Evolutionary conservation across 345 rosid species (phyloP).

Genomic region (Pistacia integerrima): DNA sequence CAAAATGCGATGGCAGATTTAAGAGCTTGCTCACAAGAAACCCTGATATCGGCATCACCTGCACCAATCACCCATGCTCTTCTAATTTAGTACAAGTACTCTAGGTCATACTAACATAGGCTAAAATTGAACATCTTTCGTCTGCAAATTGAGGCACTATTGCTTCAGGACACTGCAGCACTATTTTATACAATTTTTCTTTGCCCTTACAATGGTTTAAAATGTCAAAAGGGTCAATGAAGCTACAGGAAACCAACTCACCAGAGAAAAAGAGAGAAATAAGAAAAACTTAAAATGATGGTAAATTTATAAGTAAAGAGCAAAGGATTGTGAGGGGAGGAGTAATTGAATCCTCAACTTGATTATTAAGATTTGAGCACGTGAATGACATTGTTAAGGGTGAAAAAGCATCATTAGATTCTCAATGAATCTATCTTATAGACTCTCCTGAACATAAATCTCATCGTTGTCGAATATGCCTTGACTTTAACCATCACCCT

Average conservation of each 20-base stretch:
- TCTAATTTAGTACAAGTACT: not conserved
- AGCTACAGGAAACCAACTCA: not conserved
- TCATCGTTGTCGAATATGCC: too few relatives aligned
- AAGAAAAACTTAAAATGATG: not conserved
- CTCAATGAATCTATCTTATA: not conserved
- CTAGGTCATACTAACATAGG: not conserved
- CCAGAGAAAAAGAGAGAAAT: not conserved
- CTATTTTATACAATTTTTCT: not conserved
- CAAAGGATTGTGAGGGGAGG: not conserved
- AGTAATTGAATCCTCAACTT: not conserved
- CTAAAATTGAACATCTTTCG: not conserved
- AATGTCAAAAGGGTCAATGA: not conserved
- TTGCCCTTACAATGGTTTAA: not conserved
- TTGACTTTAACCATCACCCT: not conserved
- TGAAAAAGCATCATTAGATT: not conserved
- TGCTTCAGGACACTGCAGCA: not conserved
- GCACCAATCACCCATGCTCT: slow-evolving; percentile 18
- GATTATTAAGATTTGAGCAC: not conserved
- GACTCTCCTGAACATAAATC: not conserved
- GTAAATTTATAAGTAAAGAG: not conserved
- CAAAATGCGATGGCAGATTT: slow-evolving; percentile 80
- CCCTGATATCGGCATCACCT: slow-evolving; percentile 92
- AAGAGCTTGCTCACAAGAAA: slow-evolving; percentile 79
- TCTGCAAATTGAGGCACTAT: not conserved
- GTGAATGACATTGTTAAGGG: not conserved